Base-by-base conservation (phyloP, 306 rosid genomes). In the Arachis stenosperma region DNA sequence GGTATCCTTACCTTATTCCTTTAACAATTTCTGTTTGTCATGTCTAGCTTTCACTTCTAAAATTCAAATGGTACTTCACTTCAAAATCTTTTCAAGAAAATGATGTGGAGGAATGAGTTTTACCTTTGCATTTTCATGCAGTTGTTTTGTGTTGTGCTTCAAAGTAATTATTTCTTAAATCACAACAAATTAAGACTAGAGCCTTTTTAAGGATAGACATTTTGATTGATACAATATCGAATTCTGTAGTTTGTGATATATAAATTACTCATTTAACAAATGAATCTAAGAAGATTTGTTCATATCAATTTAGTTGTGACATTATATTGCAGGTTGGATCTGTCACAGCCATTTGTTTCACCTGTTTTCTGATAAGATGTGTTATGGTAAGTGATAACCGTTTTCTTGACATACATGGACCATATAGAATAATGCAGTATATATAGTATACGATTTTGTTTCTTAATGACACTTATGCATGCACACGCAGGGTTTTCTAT, bases 291-390 rank as follows among this genome's bases (percentile, higher is more conserved):
- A 62, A 53, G 43, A 53, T 40, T 36, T 44, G 17, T 39, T 61
- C 9, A 48, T 52, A 50, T 43, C 53, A 33, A n/a, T 65, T 54
- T 50, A 67, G 15, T 62, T 83, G 57, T 22, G 14, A 72, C 46
- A 72, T 2, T 61, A 46, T 47, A 44, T 84, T 90, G 79, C 95
- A 94, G 98, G 99, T 94, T 46, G 99, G 99, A 79, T 91, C 90
- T 48, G 96, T 94, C 41, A 90, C 99, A 36, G 97, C 96, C 80
- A 90, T 94, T 81, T 91, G 99, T 81, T 94, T 87, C 88, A 88
- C 93, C 77, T 94, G 99, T 84, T 94, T 94, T 84, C 87, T 94
- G 62, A 73, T 94, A 58, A 83, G 99, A 91, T 94, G 96, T 58
- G 71, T 91, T 80, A 93, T 94, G 96, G 46, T 42, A 8, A 42